Conservation (phyloP, 495 filamentous ascomycete species). For the Ascodesmis nigricans region DNA sequence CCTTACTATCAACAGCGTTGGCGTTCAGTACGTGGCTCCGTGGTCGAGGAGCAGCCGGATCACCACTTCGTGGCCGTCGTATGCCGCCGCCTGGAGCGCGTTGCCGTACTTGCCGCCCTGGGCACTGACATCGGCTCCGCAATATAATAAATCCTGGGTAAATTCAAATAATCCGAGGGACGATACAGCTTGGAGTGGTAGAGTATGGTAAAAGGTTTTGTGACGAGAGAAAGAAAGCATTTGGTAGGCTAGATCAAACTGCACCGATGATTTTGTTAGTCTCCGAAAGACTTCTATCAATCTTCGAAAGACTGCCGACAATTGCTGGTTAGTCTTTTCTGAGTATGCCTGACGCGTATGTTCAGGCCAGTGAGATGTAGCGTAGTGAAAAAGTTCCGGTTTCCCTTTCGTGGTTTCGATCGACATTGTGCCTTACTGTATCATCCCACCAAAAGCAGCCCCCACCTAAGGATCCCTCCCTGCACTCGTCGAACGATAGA, state of each 20-base stretch:
- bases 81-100: not conserved
- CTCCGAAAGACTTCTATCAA: constrained; percentile 1
- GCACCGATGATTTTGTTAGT: constrained; percentile 3
- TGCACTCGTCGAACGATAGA: constrained; percentile 4
- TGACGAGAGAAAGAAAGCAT: constrained; percentile 1
- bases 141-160: constrained; percentile 1
- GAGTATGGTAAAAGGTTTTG: not conserved
- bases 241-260: constrained; percentile 6
- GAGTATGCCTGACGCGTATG: constrained; percentile 5
- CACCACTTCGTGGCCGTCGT: not conserved
- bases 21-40: no score
- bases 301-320: no score
- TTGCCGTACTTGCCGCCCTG: constrained; percentile 1
- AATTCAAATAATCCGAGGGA: constrained; percentile 1
- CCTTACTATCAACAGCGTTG: no score
- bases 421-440: not conserved
- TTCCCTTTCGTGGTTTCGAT: not conserved
- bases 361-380: constrained; percentile 6
- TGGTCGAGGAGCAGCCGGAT: not conserved
- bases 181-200: constrained; percentile 4
- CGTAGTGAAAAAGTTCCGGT: constrained; percentile 4
- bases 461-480: not conserved
- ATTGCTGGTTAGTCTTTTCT: not conserved
- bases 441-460: not conserved
- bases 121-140: constrained; percentile 2